phyloP scores from a whole-genome alignment of 176 grass and related monocot species.

The Oropetium thomaeum region DNA sequence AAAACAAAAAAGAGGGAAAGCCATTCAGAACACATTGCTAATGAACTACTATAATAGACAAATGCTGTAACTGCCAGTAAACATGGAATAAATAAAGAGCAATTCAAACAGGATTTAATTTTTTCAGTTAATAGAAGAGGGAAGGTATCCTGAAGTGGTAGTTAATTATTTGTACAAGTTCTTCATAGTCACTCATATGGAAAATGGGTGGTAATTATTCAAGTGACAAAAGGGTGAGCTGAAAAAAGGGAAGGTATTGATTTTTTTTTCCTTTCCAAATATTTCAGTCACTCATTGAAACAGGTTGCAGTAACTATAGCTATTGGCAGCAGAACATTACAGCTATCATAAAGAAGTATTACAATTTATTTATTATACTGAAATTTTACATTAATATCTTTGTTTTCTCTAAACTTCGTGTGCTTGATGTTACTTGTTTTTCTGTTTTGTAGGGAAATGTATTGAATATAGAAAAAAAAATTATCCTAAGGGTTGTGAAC shows the following conservation, averaged over 20 bases:
- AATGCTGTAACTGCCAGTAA: background rate
- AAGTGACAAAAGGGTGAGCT: background rate
- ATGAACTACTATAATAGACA: slow-evolving; percentile 1
- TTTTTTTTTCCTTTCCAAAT: background rate
- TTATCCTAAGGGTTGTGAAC: no score
- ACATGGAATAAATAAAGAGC: background rate
- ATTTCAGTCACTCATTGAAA: background rate
- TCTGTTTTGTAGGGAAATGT: no score
- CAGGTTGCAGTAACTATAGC: background rate
- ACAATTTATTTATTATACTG: background rate
- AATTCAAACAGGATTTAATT: background rate
- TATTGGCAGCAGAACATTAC: background rate
- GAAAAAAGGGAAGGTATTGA: background rate
- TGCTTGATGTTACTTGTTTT: no score
- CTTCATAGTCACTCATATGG: no score
- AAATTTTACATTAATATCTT: no score
- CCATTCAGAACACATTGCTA: slow-evolving; percentile 17
- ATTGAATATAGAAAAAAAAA: no score
- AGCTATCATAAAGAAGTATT: background rate
- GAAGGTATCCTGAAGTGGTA: background rate
- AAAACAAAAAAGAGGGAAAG: slow-evolving; percentile 16
- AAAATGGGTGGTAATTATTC: no score
- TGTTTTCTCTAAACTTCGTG: no score
- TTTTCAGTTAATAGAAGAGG: background rate
- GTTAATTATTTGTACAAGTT: slow-evolving; percentile 2